Evolutionary conservation across 2,329 filamentous ascomycete species (phyloP).

Genomic region (Xylaria arbuscula): DNA sequence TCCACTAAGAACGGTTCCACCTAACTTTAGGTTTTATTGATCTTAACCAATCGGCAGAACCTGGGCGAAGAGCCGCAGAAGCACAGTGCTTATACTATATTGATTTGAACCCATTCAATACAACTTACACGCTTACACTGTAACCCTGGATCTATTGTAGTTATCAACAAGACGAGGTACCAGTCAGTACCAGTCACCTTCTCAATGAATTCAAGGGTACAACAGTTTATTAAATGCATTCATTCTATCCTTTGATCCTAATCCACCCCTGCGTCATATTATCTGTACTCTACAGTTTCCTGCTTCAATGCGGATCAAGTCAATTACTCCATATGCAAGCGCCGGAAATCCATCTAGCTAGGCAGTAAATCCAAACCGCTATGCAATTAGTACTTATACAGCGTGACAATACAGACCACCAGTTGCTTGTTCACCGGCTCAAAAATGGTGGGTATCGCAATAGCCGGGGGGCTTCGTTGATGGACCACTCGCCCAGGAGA

Average conservation of each 20-base stretch:
- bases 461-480: conserved; percentile 62
- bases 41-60: conserved; percentile 40
- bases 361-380: conserved; percentile 31
- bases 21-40: background rate
- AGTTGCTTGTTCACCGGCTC: background rate
- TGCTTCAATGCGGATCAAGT: conserved; percentile 16
- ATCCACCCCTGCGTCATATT: background rate
- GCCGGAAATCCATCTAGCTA: conserved; percentile 23
- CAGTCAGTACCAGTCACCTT: background rate
- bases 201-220: background rate
- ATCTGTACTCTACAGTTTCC: conserved; percentile 25
- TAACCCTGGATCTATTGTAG: too few species aligned
- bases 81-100: background rate
- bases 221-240: conserved; percentile 7
- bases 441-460: conserved; percentile 59
- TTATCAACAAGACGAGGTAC: background rate
- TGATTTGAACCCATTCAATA: background rate
- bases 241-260: conserved; percentile 22
- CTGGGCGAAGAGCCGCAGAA: conserved; percentile 11
- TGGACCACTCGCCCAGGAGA: conserved; percentile 80
- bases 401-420: conserved; percentile 21
- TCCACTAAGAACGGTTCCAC: background rate
- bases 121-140: background rate
- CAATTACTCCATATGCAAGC: conserved; percentile 6
- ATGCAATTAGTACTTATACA: conserved; percentile 45